Evolutionary conservation across 2,329 filamentous ascomycete genomes (phyloP).

Genomic region (Ophiosphaerella korrae): DNA sequence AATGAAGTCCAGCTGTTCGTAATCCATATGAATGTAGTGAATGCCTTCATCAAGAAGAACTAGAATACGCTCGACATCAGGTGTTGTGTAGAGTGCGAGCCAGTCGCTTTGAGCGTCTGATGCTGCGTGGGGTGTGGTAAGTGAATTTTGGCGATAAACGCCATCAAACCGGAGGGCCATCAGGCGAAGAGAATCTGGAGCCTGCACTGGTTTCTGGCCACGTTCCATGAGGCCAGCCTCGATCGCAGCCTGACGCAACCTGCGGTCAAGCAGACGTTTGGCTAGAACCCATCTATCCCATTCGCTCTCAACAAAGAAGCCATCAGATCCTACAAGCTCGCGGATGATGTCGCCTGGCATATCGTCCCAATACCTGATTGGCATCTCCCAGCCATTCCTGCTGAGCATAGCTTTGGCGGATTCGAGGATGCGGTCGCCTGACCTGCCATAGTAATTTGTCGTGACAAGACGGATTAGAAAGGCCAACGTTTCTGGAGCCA

Average conservation of each 20-base stretch:
- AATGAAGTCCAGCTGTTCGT: conserved; percentile 63
- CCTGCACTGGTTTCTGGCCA: conserved; percentile 51
- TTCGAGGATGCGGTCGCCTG: conserved; percentile 60
- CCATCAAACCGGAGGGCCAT: conserved; percentile 60
- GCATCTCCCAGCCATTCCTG: conserved; percentile 63
- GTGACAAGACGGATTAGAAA: conserved; percentile 60
- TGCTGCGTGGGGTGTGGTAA: conserved; percentile 41
- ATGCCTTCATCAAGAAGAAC: conserved; percentile 64
- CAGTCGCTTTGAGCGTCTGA: conserved; percentile 56
- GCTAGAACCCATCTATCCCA: conserved; percentile 63
- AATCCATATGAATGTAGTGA: conserved; percentile 64
- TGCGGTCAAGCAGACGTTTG: conserved; percentile 59
- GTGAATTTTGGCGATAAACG: conserved; percentile 55
- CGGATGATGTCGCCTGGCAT: conserved; percentile 63
- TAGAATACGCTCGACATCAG: conserved; percentile 60
- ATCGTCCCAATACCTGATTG: conserved; percentile 59
- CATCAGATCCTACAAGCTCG: conserved; percentile 64
- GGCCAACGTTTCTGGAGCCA: conserved; percentile 56
- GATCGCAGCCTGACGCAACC: conserved; percentile 54
- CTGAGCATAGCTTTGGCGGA: conserved; percentile 65
- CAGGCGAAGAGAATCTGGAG: conserved; percentile 54
- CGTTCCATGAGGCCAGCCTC: conserved; percentile 55
- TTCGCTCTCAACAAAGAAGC: conserved; percentile 63
- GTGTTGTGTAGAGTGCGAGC: conserved; percentile 58
- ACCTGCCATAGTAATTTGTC: conserved; percentile 60